Evolutionary conservation across 1,139 yeast genomes (phyloP), one percentile per base, ranked within the genome.

Genomic region (Meyerozyma smithsonii): DNA sequence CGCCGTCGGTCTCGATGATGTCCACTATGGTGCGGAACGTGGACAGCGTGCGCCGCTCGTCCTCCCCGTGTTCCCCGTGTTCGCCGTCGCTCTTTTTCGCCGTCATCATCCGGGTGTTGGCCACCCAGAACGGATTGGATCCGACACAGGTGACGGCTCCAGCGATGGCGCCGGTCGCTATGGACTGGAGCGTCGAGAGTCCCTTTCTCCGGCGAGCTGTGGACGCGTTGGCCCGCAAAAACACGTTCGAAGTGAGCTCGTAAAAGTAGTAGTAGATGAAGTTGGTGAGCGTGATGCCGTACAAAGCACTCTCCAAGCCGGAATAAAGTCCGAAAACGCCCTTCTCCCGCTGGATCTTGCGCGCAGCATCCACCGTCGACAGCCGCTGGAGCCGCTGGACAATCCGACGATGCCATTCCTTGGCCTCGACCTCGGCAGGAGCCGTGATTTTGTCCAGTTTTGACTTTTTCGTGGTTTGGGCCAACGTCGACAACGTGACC

Each of bases 91-190:
- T 57, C 46, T 66, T 64, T 47, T 66, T 63, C 30, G 69, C 84
- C 4, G 95, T 84, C 82, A 84, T 81, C 62, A 70, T 69, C 45
- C 96, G 72, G 2, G 96, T 88, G 58, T 88, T 88, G 41, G 92
- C 94, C 28, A 88, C 95, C 97, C 97, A 89, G 51, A 89, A 81
- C 26, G 97, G 97, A 62, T 90, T 90, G n/a, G 96, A 82, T 14
- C 84, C 75, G 17, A 86, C 69, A 43, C 90, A 86, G 2, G 97
- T 88, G 34, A 89, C 77, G 7, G 90, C 77, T 0, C 97, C 97
- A 2, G 97, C 95, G 51, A 86, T 69, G 1, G 94, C 84, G 14
- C 96, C 96, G 3, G 90, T 82, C 4, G 76, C 46, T 52, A 89
- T 84, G 42, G 90, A 79, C 60, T 89, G 95, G 10, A 74, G 43